These are phyloP conservation scores for Globisporangium paroecandrum DNA, from an alignment of 352 stramenopile species.

Conservation along the genomic window DNA sequence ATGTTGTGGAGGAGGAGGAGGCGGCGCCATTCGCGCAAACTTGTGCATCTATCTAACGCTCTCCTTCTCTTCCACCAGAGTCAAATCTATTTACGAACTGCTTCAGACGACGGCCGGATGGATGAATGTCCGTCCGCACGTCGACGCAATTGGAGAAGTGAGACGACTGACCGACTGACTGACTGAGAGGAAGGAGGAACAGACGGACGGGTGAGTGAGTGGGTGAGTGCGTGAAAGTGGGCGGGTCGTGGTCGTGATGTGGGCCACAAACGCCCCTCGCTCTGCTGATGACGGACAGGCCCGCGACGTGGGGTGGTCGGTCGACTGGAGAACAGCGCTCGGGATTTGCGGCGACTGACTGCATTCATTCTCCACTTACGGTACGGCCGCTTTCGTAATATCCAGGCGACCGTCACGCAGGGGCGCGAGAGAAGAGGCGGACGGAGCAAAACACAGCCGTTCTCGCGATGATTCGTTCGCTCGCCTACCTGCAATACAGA, in stretches of 20 bases:
- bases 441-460: background rate
- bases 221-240: no score
- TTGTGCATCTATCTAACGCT: slow-evolving; percentile 11
- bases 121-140: background rate
- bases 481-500: no score
- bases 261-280: background rate
- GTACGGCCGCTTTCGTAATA: background rate
- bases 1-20: background rate
- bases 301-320: background rate
- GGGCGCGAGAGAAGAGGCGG: background rate
- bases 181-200: background rate
- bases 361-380: background rate
- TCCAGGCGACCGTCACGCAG: slow-evolving; percentile 1
- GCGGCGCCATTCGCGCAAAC: slow-evolving; percentile 3
- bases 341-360: slow-evolving; percentile 5
- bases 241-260: background rate
- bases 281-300: background rate
- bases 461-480: background rate
- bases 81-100: background rate
- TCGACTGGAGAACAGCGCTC: slow-evolving; percentile 10
- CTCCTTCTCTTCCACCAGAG: background rate
- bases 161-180: background rate
- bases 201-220: background rate
- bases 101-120: no score
- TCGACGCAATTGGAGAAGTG: slow-evolving; percentile 11